Conservation (phyloP, 305 asterid species). For the Stenogyne calaminthoides region DNA sequence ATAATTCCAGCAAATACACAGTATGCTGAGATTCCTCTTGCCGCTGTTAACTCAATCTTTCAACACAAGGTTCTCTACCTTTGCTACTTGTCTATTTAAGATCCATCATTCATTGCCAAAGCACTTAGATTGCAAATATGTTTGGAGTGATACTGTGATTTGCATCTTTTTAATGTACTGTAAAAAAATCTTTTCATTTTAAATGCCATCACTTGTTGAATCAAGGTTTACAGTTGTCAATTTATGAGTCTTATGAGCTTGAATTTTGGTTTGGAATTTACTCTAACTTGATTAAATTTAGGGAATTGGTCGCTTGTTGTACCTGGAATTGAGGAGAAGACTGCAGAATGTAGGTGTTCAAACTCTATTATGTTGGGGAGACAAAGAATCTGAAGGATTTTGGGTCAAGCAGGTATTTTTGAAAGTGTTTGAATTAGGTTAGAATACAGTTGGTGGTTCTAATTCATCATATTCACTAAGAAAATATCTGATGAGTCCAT, state of each 20-base stretch:
- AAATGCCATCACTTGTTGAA: background rate
- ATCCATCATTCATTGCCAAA: slow-evolving; percentile 8
- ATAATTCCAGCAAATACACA: slow-evolving; percentile 82
- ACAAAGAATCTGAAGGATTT: slow-evolving; percentile 87
- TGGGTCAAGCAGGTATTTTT: slow-evolving; percentile 80
- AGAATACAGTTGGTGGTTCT: background rate
- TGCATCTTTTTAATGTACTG: slow-evolving; percentile 1
- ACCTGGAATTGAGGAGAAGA: slow-evolving; percentile 67
- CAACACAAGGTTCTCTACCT: slow-evolving; percentile 66
- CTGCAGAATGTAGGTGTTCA: slow-evolving; percentile 71
- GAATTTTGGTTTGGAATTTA: slow-evolving; percentile 7
- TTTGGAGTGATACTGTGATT: background rate
- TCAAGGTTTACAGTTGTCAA: slow-evolving; percentile 8
- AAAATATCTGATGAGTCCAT: slow-evolving; percentile 9
- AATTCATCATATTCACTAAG: slow-evolving; percentile 1
- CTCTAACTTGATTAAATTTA: slow-evolving; percentile 31
- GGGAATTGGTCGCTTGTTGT: slow-evolving; percentile 78
- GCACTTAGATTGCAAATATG: background rate
- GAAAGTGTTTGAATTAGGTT: slow-evolving; percentile 8
- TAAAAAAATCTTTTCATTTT: background rate
- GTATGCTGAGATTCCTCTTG: slow-evolving; percentile 91
- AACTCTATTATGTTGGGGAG: slow-evolving; percentile 86
- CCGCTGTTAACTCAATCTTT: slow-evolving; percentile 64
- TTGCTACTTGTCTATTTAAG: slow-evolving; percentile 14
- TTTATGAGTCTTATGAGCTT: slow-evolving; percentile 1